Percentiles rank a stretch among this genome's conserved stretches.
Evolutionary conservation across 2,329 filamentous ascomycete species (phyloP).

Genomic region (Bipolaris bicolor): DNA sequence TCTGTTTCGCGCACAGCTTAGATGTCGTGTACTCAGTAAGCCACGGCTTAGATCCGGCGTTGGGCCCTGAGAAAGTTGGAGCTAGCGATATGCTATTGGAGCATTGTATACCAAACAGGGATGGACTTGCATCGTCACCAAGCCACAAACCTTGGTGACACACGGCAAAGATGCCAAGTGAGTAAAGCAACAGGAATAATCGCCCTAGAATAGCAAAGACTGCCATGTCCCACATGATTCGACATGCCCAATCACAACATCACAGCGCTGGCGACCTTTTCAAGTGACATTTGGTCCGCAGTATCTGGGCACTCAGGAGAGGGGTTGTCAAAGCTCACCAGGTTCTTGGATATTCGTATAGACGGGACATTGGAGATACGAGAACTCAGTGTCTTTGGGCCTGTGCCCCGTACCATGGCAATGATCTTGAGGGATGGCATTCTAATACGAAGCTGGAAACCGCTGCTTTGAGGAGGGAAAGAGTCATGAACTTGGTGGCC

Average conservation of each 20-base stretch:
- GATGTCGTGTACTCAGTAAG: neutral
- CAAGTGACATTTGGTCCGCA: neutral
- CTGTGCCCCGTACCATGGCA: no score
- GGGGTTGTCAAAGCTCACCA: neutral
- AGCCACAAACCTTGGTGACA: neutral
- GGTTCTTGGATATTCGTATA: neutral
- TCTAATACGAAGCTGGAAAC: neutral
- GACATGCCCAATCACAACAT: neutral
- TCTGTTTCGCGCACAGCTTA: constrained; percentile 1
- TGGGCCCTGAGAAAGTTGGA: neutral
- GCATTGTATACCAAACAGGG: neutral
- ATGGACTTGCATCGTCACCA: neutral
- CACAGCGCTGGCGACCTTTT: neutral
- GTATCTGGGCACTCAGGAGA: neutral
- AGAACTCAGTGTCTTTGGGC: neutral
- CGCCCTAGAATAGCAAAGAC: neutral
- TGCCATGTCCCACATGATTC: constrained; percentile 1
- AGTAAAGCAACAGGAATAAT: neutral
- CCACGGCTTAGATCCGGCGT: neutral
- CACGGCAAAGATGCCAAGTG: neutral
- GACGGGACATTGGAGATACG: neutral
- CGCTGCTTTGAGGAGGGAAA: neutral
- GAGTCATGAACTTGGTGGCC: neutral
- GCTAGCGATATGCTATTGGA: neutral
- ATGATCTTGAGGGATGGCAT: neutral